phyloP scores from a whole-genome alignment of 139 green algal genomes.

The Picochlorum sp. region DNA sequence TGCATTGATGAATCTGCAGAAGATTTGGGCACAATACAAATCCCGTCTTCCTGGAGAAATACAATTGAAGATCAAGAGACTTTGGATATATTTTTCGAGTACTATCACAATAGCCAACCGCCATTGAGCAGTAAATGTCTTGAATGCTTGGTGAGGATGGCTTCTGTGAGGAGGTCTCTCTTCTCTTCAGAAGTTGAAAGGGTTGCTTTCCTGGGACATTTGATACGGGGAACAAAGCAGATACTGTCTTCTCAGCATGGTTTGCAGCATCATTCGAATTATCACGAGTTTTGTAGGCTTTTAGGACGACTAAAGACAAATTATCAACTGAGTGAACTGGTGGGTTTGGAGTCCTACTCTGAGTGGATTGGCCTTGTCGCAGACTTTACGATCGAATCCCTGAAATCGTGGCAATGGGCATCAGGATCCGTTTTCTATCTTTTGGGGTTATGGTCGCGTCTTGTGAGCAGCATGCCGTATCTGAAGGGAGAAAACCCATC shows the following conservation, averaged over 20 bases:
- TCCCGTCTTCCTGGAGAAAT: constrained; percentile 35
- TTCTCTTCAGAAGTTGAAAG: constrained; percentile 83
- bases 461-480: constrained; percentile 88
- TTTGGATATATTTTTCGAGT: constrained; percentile 83
- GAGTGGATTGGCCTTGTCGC: constrained; percentile 91
- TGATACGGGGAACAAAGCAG: constrained; percentile 47
- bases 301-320: constrained; percentile 95
- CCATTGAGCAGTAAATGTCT: constrained; percentile 66
- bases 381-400: constrained; percentile 71
- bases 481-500: constrained; percentile 85
- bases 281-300: constrained; percentile 93
- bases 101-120: constrained; percentile 65
- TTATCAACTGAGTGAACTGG: constrained; percentile 88
- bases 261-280: constrained; percentile 84
- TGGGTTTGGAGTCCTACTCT: constrained; percentile 74
- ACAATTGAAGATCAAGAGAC: constrained; percentile 77
- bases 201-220: constrained; percentile 62
- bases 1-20: constrained; percentile 89
- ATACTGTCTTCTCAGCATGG: constrained; percentile 57
- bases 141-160: constrained; percentile 82
- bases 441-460: constrained; percentile 79
- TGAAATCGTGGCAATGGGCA: constrained; percentile 81
- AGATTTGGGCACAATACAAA: constrained; percentile 94
- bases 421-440: constrained; percentile 77
- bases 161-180: constrained; percentile 76